A percentile compares a stretch with the other conserved stretches of the same genome.
These are phyloP conservation scores for Solanum medicagineum DNA, from an alignment of 257 asterid species.

Conservation along the genomic window DNA sequence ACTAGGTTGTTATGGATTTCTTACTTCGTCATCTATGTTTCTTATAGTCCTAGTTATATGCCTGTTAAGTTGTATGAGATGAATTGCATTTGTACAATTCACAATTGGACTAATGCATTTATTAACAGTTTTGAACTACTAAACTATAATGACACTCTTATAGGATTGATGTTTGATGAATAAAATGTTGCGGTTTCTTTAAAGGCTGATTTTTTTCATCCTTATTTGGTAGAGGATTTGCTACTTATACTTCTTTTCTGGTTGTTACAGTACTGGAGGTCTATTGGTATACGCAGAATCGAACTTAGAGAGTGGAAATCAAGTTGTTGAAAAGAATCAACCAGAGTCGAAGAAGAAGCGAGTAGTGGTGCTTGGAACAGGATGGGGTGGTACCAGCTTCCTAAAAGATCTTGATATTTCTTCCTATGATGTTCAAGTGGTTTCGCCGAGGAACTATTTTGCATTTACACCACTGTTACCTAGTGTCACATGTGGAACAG, in stretches of 20 bases:
- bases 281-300: neutral
- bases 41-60: neutral
- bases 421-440: conserved; percentile 4
- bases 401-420: conserved; percentile 1
- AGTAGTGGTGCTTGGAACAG: conserved; percentile 10
- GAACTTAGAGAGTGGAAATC: neutral
- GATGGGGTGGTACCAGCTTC: conserved; percentile 8
- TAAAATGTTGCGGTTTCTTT: neutral
- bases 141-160: neutral
- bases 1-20: neutral
- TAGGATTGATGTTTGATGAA: neutral
- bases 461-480: conserved; percentile 4
- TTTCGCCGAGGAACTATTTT: conserved; percentile 2
- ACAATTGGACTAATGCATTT: neutral
- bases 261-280: conserved; percentile 1
- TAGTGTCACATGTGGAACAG: conserved; percentile 7
- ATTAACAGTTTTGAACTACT: neutral
- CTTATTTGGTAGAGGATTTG: neutral
- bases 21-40: neutral
- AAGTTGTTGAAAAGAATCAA: neutral
- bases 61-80: neutral
- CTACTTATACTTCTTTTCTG: neutral
- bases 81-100: neutral
- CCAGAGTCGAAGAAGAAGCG: neutral
- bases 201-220: neutral